Conservation (phyloP, 768 basidiomycete species). For the Leccinum incarnatum region DNA sequence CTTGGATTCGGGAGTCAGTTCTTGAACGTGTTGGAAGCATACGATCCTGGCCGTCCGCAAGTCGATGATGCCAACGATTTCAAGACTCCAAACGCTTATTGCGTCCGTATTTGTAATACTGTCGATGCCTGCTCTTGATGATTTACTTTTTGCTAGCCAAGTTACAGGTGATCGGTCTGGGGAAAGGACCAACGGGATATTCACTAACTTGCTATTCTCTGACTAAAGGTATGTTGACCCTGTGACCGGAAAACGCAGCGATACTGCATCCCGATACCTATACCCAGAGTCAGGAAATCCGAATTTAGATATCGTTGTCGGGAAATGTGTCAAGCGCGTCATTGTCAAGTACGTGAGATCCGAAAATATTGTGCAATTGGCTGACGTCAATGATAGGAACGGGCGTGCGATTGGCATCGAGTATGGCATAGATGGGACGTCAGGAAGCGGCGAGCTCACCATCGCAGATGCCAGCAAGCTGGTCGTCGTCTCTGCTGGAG, state of each 20-base stretch:
- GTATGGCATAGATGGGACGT: slow-evolving; percentile 20
- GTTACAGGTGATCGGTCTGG: slow-evolving; percentile 18
- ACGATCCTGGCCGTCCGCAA: too few species aligned
- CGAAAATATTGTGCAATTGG: neutral
- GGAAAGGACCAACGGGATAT: too few species aligned
- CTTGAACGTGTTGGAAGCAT: too few species aligned
- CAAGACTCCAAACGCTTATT: neutral
- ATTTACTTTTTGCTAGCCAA: too few species aligned
- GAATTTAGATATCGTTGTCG: slow-evolving; percentile 32
- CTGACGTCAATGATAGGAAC: slow-evolving; percentile 19
- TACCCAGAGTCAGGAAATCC: slow-evolving; percentile 24
- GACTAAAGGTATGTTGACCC: slow-evolving; percentile 51
- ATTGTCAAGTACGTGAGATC: slow-evolving; percentile 5
- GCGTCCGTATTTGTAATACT: neutral
- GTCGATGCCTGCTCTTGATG: slow-evolving; percentile 17
- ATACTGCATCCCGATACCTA: slow-evolving; percentile 33
- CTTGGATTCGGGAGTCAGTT: too few species aligned
- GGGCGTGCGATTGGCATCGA: slow-evolving; percentile 35
- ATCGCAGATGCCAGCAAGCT: slow-evolving; percentile 32
- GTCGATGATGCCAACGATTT: neutral
- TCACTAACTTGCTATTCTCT: too few species aligned
- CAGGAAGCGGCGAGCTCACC: neutral
- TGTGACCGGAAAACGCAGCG: slow-evolving; percentile 33
- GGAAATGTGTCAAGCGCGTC: slow-evolving; percentile 5
- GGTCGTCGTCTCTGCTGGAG: slow-evolving; percentile 49